Conservation (phyloP, 169 alveolate genomes). For the Eimeria mitis region DNA sequence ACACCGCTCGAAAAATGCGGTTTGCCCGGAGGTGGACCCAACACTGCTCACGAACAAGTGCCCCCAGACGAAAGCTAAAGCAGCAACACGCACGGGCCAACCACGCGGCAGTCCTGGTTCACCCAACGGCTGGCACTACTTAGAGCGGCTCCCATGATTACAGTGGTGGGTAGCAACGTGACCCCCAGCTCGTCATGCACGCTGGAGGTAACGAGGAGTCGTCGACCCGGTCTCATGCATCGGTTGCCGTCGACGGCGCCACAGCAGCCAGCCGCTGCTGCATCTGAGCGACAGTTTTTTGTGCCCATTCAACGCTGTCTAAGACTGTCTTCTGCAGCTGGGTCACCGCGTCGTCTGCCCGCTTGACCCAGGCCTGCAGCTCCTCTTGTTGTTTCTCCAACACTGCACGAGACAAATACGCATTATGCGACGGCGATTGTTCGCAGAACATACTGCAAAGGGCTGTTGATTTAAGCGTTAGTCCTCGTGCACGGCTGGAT, state of each 20-base stretch:
- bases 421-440: not conserved
- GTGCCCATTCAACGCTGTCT: slow-evolving; percentile 77
- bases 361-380: slow-evolving; percentile 51
- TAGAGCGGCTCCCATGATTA: not conserved
- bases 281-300: slow-evolving; percentile 58
- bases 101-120: not conserved
- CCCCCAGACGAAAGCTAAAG: not conserved
- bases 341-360: slow-evolving; percentile 73
- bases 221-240: not conserved
- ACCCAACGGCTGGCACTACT: not conserved
- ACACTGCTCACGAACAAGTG: not conserved
- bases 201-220: no score
- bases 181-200: not conserved
- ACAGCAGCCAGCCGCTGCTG: slow-evolving; percentile 77
- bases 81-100: not conserved
- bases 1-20: not conserved
- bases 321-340: slow-evolving; percentile 72
- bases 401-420: slow-evolving; percentile 33
- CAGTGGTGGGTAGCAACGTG: not conserved
- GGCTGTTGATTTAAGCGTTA: not conserved
- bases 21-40: no score
- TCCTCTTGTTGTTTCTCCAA: slow-evolving; percentile 80
- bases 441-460: not conserved
- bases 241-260: not conserved
- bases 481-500: not conserved